These are phyloP conservation scores for Sistotremastrum niveocremeum DNA, from an alignment of 768 basidiomycete genomes.

Conservation along the genomic window DNA sequence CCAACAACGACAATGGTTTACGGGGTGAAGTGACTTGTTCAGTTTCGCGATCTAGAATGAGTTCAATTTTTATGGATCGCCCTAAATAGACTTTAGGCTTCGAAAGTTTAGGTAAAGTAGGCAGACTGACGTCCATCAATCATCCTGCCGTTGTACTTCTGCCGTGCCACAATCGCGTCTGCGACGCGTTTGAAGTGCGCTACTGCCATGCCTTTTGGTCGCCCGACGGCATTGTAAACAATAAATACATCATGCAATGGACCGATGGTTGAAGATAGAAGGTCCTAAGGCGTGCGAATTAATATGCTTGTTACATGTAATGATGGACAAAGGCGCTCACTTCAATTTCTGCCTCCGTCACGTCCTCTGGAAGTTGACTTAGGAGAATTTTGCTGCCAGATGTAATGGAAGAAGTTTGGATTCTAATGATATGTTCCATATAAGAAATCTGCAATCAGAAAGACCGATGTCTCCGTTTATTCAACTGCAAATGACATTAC, in stretches of 20 bases:
- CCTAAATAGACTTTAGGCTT: neutral
- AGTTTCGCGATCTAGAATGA: slow-evolving; percentile 4
- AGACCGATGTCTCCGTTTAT: too few species aligned
- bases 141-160: slow-evolving; percentile 65
- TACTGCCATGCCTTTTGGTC: slow-evolving; percentile 71
- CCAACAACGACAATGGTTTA: neutral
- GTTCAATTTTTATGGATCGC: slow-evolving; percentile 6
- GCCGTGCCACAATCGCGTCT: slow-evolving; percentile 48
- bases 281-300: slow-evolving; percentile 31
- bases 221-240: slow-evolving; percentile 62
- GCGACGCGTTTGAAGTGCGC: slow-evolving; percentile 50
- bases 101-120: neutral
- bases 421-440: too few species aligned
- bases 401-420: neutral
- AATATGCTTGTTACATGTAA: neutral
- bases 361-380: slow-evolving; percentile 54
- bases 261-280: slow-evolving; percentile 67
- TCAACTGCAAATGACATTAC: too few species aligned
- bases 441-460: too few species aligned
- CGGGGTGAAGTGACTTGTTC: neutral
- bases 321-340: slow-evolving; percentile 21
- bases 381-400: slow-evolving; percentile 55
- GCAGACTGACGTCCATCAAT: slow-evolving; percentile 43
- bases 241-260: slow-evolving; percentile 58
- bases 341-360: slow-evolving; percentile 54